These are phyloP conservation scores for Podospora anserina DNA, from an alignment of 495 filamentous ascomycete genomes.

Conservation along the genomic window DNA sequence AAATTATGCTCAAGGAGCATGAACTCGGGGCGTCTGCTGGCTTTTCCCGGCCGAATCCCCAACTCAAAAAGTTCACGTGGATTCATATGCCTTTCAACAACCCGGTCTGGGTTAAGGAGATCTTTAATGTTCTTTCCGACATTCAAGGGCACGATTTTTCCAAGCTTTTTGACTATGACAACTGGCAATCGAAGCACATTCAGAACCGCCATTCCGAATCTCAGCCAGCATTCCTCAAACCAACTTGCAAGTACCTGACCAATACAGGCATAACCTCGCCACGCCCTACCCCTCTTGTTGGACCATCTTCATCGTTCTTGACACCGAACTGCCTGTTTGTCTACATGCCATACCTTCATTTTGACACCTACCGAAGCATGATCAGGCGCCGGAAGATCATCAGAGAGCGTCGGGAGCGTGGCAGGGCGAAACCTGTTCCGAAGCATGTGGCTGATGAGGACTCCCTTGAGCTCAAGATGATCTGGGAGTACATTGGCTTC, in stretches of 20 bases:
- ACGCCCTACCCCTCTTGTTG: constrained; percentile 30
- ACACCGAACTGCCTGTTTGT: constrained; percentile 43
- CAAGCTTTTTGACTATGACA: constrained; percentile 49
- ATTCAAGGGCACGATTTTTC: constrained; percentile 37
- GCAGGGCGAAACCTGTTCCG: constrained; percentile 56
- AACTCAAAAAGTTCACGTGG: constrained; percentile 56
- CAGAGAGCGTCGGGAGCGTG: constrained; percentile 51
- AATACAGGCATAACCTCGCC: constrained; percentile 35
- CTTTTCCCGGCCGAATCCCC: constrained; percentile 40
- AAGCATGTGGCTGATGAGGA: constrained; percentile 48
- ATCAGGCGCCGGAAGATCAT: constrained; percentile 59
- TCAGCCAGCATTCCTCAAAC: constrained; percentile 46
- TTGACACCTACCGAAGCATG: constrained; percentile 61
- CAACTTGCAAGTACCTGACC: constrained; percentile 44
- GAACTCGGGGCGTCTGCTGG: constrained; percentile 34
- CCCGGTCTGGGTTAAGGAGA: constrained; percentile 60
- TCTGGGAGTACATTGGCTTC: constrained; percentile 63
- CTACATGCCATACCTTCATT: constrained; percentile 59
- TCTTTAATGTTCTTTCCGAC: constrained; percentile 38
- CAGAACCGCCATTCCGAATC: constrained; percentile 45
- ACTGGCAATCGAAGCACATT: constrained; percentile 46
- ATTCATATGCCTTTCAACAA: constrained; percentile 66
- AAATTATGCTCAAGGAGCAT: constrained; percentile 22
- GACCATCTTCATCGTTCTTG: constrained; percentile 4
- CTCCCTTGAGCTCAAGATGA: constrained; percentile 57